These are phyloP conservation scores for Fereydounia khargensis DNA, from an alignment of 1,284 basidiomycete genomes.

Conservation along the genomic window DNA sequence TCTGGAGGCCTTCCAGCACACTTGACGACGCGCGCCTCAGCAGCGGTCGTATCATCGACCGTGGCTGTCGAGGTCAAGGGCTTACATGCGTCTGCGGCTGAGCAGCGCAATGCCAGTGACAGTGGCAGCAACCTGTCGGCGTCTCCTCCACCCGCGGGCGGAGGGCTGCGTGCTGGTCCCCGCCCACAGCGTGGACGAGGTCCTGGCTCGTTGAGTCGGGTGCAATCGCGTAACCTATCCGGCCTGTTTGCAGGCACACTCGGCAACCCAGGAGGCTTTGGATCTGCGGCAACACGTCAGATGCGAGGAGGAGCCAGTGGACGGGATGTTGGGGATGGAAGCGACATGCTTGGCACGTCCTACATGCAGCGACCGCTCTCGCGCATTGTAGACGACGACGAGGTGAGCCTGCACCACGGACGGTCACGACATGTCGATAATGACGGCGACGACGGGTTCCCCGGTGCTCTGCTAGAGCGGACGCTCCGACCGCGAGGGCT, in stretches of 20 bases:
- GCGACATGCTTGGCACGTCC: neutral
- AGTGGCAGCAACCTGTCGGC: no score
- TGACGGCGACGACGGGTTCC: slow-evolving; percentile 14
- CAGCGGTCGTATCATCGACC: slow-evolving; percentile 31
- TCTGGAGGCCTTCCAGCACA: slow-evolving; percentile 15
- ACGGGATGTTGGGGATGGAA: neutral
- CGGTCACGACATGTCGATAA: slow-evolving; percentile 15
- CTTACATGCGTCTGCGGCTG: slow-evolving; percentile 25
- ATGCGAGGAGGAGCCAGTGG: no score
- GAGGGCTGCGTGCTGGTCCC: slow-evolving; percentile 15
- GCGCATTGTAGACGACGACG: slow-evolving; percentile 48
- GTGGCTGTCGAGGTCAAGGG: slow-evolving; percentile 48
- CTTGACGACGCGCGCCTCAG: slow-evolving; percentile 33
- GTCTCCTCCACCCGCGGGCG: neutral
- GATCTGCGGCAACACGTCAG: no score
- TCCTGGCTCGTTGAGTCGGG: slow-evolving; percentile 23
- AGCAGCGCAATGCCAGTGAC: slow-evolving; percentile 1
- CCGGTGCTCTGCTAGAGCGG: slow-evolving; percentile 7
- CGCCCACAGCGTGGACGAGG: slow-evolving; percentile 24
- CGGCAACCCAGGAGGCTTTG: neutral
- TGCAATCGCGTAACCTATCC: slow-evolving; percentile 36
- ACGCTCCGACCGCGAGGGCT: slow-evolving; percentile 43
- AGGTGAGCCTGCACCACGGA: slow-evolving; percentile 40
- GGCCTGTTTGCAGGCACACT: slow-evolving; percentile 39
- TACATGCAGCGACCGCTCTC: slow-evolving; percentile 19